A percentile compares a stretch with the other conserved stretches of the same genome.
phyloP scores from a whole-genome alignment of 768 basidiomycete genomes.

The Suillus discolor region DNA sequence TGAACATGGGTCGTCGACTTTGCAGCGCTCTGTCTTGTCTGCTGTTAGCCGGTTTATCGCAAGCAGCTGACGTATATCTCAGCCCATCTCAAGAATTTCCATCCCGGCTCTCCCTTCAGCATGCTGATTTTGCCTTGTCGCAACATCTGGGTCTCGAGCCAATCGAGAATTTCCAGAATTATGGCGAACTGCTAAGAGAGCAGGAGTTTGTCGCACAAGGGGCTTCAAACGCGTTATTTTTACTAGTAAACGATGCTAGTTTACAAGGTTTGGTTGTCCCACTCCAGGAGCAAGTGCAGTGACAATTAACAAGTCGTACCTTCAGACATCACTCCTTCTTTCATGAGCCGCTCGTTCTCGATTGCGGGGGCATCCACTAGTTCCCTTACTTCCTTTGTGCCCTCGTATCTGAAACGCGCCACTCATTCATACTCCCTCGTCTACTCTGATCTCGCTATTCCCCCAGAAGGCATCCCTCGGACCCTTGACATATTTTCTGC shows the following conservation, averaged over 20 bases:
- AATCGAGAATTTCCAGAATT: conserved; percentile 52
- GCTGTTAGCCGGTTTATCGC: conserved; percentile 38
- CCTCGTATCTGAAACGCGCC: conserved; percentile 62
- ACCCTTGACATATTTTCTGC: conserved; percentile 45
- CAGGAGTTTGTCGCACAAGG: conserved; percentile 62
- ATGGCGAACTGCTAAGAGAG: conserved; percentile 35
- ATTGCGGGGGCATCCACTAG: conserved; percentile 33
- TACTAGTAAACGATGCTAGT: conserved; percentile 59
- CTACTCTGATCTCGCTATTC: conserved; percentile 39
- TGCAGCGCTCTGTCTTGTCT: conserved; percentile 26
- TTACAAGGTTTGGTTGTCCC: conserved; percentile 48
- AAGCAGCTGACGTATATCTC: conserved; percentile 63
- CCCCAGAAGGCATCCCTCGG: conserved; percentile 32
- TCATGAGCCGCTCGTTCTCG: conserved; percentile 51
- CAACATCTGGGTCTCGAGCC: conserved; percentile 73
- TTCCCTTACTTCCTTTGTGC: conserved; percentile 52
- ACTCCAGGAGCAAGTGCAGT: conserved; percentile 7
- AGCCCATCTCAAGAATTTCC: conserved; percentile 45
- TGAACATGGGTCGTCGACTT: conserved; percentile 22
- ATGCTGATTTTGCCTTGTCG: conserved; percentile 62
- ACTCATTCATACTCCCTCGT: conserved; percentile 57
- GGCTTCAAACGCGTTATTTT: conserved; percentile 48
- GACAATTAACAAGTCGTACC: not conserved
- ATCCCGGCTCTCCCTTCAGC: conserved; percentile 47
- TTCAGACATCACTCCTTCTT: conserved; percentile 60